These are phyloP conservation scores for Bertia moriformis DNA, from an alignment of 2,329 filamentous ascomycete species.

Conservation along the genomic window DNA sequence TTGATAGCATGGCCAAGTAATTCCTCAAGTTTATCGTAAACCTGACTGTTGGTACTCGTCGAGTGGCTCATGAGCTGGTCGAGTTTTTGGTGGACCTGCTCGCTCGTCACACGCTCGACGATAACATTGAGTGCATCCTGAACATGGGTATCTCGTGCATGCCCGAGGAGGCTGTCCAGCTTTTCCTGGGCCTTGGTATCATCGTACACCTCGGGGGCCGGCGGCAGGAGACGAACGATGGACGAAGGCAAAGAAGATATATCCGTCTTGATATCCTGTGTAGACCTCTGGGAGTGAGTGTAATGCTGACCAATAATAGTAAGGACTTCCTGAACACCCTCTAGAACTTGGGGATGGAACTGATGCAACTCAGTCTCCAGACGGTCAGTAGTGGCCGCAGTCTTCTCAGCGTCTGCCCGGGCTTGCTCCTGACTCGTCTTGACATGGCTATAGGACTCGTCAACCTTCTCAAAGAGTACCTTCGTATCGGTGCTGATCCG, in stretches of 20 bases:
- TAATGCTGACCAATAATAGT: constrained; percentile 45
- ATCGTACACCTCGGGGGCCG: constrained; percentile 3
- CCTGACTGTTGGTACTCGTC: constrained; percentile 17
- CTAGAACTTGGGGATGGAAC: constrained; percentile 47
- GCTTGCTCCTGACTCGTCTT: constrained; percentile 42
- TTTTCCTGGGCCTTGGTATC: not conserved
- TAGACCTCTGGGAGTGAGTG: constrained; percentile 40
- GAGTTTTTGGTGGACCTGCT: not conserved
- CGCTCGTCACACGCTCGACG: not conserved
- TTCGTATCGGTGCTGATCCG: constrained; percentile 43
- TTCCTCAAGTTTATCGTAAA: constrained; percentile 29
- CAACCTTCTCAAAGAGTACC: constrained; percentile 40
- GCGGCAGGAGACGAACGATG: constrained; percentile 24
- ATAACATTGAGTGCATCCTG: constrained; percentile 19
- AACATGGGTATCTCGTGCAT: constrained; percentile 2
- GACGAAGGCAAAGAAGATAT: constrained; percentile 24
- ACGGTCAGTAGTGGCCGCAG: constrained; percentile 36
- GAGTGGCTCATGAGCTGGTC: not conserved
- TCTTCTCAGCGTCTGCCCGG: constrained; percentile 39
- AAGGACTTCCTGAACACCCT: constrained; percentile 43
- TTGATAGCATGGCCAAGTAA: constrained; percentile 18
- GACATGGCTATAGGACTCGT: constrained; percentile 36
- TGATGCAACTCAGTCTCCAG: constrained; percentile 43
- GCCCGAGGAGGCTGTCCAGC: not conserved
- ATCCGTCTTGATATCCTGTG: constrained; percentile 26